These are phyloP conservation scores for Exsudoporus floridanus DNA, from an alignment of 1,284 basidiomycete species.

Conservation along the genomic window DNA sequence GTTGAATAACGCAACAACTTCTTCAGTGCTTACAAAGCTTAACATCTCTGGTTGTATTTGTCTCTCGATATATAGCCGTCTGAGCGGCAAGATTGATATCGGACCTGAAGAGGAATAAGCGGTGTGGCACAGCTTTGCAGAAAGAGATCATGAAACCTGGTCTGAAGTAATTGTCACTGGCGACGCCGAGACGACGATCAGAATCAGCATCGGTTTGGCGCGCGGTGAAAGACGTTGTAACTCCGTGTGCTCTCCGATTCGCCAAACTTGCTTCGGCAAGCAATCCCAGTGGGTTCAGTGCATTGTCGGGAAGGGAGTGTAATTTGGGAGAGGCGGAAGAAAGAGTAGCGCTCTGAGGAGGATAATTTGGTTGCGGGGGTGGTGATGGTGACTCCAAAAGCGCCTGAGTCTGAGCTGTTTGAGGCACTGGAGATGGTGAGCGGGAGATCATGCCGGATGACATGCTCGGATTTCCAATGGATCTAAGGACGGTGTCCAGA, in stretches of 20 bases:
- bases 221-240: conserved; percentile 41
- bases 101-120: conserved; percentile 47
- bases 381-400: conserved; percentile 61
- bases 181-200: conserved; percentile 71
- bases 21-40: conserved; percentile 77
- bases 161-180: conserved; percentile 91
- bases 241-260: conserved; percentile 64
- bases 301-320: conserved; percentile 88
- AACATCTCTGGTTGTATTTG: conserved; percentile 90
- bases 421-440: conserved; percentile 70
- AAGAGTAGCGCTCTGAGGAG: conserved; percentile 19
- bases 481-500: conserved; percentile 82
- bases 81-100: conserved; percentile 82
- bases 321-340: conserved; percentile 62
- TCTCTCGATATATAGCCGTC: conserved; percentile 86
- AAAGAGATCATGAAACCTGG: conserved; percentile 57
- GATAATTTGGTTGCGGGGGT: conserved; percentile 36
- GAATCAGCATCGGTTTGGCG: conserved; percentile 37
- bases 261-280: conserved; percentile 90
- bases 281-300: conserved; percentile 86
- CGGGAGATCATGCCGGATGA: conserved; percentile 77
- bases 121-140: neutral
- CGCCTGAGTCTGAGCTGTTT: conserved; percentile 56
- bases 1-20: conserved; percentile 87
- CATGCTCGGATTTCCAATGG: conserved; percentile 78